Evolutionary conservation across 208 protist species (phyloP), one percentile per base, ranked within the genome.

Genomic region (Crithidia fasciculata): DNA sequence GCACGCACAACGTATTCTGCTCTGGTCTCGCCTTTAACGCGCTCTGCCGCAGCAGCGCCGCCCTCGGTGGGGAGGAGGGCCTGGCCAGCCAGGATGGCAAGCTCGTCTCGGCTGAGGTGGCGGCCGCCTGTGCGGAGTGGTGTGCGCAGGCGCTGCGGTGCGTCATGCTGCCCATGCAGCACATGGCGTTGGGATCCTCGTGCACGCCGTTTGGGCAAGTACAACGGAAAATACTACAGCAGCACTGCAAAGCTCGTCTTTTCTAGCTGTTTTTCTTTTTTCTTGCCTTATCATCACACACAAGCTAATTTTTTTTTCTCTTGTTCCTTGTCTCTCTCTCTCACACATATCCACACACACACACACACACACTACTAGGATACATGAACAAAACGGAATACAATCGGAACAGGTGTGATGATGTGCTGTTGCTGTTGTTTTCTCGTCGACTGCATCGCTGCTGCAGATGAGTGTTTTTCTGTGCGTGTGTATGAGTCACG

Each of bases 11-110:
- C 19, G 40, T 69, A 9, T 82, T 82, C 47, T 74, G 73, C 53
- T 76, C 81, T 7, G 69, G 65, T 7, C 63, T 85, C 37, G 76
- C 76, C 69, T 82, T 82, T 52, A 82, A 85, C 69, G 49, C 69
- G 54, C 81, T 85, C 8, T 64, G 52, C 15, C 76, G 76, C 50
- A 76, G 76, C 58, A 77, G 76, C 37, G 76, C 81, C 0, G n/a
- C 68, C 7, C 41, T 82, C 0, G 81, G 81, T 36, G 81, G 71
- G 8, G 81, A 79, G 16, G 81, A 82, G 45, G 81, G 76, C n/a
- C 49, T 76, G 8, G 72, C 61, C 16, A 82, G 76, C n/a, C 45
- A 72, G 37, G 72, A 78, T 54, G 76, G 76, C 5, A 77, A 82
- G 15, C 72, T 82, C 15, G 69, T 82, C 41, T 75, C 64, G 8